phyloP scores from a whole-genome alignment of 306 rosid genomes.

The Mucuna pruriens region DNA sequence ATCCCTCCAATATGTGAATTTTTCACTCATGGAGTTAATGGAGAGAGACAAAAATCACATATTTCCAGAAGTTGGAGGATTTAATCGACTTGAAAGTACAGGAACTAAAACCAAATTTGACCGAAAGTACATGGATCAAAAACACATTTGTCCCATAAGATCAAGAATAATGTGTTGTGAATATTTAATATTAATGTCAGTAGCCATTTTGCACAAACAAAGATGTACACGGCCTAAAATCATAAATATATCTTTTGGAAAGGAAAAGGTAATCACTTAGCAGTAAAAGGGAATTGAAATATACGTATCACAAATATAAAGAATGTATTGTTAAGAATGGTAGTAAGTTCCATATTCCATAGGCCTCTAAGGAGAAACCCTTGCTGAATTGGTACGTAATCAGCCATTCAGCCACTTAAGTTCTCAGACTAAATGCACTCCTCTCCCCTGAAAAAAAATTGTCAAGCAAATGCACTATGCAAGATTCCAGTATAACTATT shows the following conservation, averaged over 20 bases:
- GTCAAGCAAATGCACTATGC: neutral
- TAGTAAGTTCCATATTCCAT: neutral
- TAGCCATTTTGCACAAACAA: neutral
- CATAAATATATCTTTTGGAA: neutral
- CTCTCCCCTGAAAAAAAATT: neutral
- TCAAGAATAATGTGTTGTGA: neutral
- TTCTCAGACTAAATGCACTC: neutral
- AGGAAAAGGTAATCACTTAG: neutral
- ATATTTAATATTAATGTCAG: neutral
- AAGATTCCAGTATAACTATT: constrained; percentile 2
- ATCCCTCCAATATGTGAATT: too few species aligned
- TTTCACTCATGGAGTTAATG: too few species aligned
- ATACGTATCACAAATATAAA: neutral
- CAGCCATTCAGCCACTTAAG: neutral
- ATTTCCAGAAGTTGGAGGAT: too few species aligned
- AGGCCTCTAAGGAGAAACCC: neutral
- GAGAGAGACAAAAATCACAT: too few species aligned
- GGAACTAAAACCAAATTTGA: too few species aligned
- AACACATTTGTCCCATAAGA: too few species aligned
- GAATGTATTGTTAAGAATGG: constrained; percentile 6
- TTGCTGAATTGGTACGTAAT: neutral
- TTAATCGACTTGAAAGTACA: too few species aligned
- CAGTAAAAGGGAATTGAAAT: constrained; percentile 2
- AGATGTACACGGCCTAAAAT: neutral
- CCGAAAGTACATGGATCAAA: too few species aligned